Evolutionary conservation across 495 filamentous ascomycete genomes (phyloP).

Genomic region (Aspergillus homomorphus): DNA sequence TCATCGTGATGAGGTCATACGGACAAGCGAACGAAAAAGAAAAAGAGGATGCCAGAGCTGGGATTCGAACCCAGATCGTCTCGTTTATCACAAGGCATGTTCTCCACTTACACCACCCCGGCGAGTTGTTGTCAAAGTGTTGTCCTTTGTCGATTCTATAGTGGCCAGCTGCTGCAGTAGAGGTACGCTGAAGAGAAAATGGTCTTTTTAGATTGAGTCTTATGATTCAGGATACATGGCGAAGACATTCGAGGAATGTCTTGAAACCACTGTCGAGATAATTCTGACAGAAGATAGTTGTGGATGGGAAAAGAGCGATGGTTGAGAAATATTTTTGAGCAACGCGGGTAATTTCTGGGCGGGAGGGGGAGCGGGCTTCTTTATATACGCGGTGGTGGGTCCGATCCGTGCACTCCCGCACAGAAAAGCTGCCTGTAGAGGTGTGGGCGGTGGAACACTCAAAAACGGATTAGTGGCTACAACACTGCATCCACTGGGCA

Average conservation of each 20-base stretch:
- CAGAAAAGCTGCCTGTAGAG: not conserved
- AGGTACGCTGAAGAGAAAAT: not conserved
- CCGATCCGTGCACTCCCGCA: not conserved
- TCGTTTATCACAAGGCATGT: not conserved
- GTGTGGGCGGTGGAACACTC: not conserved
- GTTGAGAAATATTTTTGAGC: not conserved
- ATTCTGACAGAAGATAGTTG: too few relatives aligned
- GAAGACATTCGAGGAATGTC: too few relatives aligned
- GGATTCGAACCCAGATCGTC: not conserved
- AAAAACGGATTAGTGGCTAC: not conserved
- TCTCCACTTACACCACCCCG: not conserved
- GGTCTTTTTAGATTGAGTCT: not conserved
- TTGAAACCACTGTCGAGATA: too few relatives aligned
- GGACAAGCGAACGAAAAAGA: too few relatives aligned
- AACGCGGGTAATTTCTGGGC: not conserved
- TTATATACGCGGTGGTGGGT: not conserved
- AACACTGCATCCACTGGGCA: not conserved
- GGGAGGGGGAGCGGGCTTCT: not conserved
- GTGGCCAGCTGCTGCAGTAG: not conserved
- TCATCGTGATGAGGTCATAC: too few relatives aligned
- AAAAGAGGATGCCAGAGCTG: not conserved
- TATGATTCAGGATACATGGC: too few relatives aligned
- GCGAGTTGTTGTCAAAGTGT: not conserved
- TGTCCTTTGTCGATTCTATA: too few relatives aligned
- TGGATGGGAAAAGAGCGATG: not conserved